Percentiles rank a stretch among this genome's conserved stretches.
Conservation (phyloP, 306 rosid species). For the Parietaria judaica region DNA sequence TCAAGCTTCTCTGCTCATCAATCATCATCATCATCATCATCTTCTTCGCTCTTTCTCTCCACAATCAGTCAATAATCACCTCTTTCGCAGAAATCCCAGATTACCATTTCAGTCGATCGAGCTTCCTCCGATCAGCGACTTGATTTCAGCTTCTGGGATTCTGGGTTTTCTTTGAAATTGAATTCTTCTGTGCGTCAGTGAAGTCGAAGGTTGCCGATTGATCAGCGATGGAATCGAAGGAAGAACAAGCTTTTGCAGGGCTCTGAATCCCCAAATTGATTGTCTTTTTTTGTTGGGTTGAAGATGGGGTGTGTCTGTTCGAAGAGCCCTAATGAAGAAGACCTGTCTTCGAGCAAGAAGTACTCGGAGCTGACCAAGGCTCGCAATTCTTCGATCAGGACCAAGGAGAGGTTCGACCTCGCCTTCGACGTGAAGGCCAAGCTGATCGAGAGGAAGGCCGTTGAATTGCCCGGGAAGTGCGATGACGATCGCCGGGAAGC, state of each 20-base stretch:
- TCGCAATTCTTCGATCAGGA: conserved; percentile 48
- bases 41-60: not conserved
- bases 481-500: conserved; percentile 23
- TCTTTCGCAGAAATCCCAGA: conserved; percentile 3
- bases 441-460: conserved; percentile 41
- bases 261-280: conserved; percentile 13
- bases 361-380: conserved; percentile 23
- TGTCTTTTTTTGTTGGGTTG: conserved; percentile 17
- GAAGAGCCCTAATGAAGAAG: conserved; percentile 60
- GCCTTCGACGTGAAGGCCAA: conserved; percentile 29
- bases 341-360: conserved; percentile 37
- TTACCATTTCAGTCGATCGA: not conserved
- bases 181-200: not conserved
- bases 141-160: conserved; percentile 22
- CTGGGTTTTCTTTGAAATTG: conserved; percentile 24
- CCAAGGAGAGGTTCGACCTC: conserved; percentile 29
- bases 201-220: conserved; percentile 2
- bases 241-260: conserved; percentile 18
- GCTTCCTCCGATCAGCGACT: conserved; percentile 4
- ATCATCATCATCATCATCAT: conserved; percentile 12
- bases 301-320: conserved; percentile 64
- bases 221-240: conserved; percentile 21
- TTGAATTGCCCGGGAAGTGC: conserved; percentile 25
- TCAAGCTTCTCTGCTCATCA: conserved; percentile 8
- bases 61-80: not conserved